Conservation (phyloP, 2,329 filamentous ascomycete genomes). For the Monosporascus sp. region DNA sequence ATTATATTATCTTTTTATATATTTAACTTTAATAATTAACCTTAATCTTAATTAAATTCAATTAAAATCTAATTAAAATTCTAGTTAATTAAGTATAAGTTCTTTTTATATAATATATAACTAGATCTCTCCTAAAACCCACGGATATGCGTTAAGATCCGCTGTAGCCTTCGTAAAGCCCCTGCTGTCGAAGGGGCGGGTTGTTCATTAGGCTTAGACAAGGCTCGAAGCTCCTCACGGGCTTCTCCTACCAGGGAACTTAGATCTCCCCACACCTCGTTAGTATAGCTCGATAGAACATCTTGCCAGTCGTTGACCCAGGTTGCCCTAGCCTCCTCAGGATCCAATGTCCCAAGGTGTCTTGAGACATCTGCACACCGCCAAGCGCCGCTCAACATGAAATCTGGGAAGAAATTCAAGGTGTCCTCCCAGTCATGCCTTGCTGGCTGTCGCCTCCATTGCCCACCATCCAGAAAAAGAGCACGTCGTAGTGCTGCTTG, state of each 20-base stretch:
- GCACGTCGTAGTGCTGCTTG: slow-evolving; percentile 15
- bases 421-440: slow-evolving; percentile 37
- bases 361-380: slow-evolving; percentile 16
- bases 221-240: slow-evolving; percentile 46
- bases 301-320: slow-evolving; percentile 54
- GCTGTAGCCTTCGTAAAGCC: slow-evolving; percentile 33
- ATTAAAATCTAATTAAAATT: too few species aligned
- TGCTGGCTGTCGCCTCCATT: neutral
- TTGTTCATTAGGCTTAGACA: slow-evolving; percentile 23
- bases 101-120: neutral
- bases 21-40: too few species aligned
- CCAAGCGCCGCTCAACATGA: slow-evolving; percentile 21
- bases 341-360: slow-evolving; percentile 36
- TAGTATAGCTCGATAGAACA: slow-evolving; percentile 52
- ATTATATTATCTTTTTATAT: too few species aligned
- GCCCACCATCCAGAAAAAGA: slow-evolving; percentile 17
- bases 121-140: slow-evolving; percentile 7
- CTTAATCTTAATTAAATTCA: too few species aligned
- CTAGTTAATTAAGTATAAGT: too few species aligned
- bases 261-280: slow-evolving; percentile 66
- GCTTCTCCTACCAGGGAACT: slow-evolving; percentile 52
- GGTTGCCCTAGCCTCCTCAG: slow-evolving; percentile 32
- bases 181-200: slow-evolving; percentile 22
- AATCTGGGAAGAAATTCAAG: slow-evolving; percentile 48
- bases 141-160: slow-evolving; percentile 36